phyloP scores from a whole-genome alignment of 1,284 basidiomycete genomes.

The Quambalaria eucalypti region DNA sequence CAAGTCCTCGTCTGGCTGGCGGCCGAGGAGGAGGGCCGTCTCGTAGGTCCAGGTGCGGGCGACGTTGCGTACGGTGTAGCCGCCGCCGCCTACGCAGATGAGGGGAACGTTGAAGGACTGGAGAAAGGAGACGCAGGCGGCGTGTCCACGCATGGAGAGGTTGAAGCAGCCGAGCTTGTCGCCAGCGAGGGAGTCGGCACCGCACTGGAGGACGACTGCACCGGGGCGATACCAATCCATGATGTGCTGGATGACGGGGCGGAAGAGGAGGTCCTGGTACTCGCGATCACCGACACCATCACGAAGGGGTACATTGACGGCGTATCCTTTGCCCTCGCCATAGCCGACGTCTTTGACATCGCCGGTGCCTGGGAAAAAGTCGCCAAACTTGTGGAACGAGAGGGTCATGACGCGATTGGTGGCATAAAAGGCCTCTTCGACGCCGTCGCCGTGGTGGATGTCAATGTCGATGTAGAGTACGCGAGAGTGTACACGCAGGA shows the following conservation, averaged over 20 bases:
- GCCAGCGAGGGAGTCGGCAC: conserved; percentile 86
- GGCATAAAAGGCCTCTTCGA: conserved; percentile 97
- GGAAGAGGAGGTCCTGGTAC: conserved; percentile 58
- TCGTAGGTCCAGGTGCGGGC: conserved; percentile 93
- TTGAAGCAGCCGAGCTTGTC: conserved; percentile 97
- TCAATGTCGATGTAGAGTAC: conserved; percentile 98
- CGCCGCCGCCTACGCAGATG: conserved; percentile 86
- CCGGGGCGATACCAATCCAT: conserved; percentile 83
- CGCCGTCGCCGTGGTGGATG: conserved; percentile 95
- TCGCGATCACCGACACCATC: conserved; percentile 78
- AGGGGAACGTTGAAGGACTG: conserved; percentile 76
- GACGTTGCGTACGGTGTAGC: conserved; percentile 87
- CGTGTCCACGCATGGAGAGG: conserved; percentile 80
- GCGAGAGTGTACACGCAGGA: conserved; percentile 55
- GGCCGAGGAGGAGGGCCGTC: conserved; percentile 82
- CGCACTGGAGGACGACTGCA: conserved; percentile 87
- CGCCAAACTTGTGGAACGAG: conserved; percentile 85
- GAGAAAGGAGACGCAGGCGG: conserved; percentile 79
- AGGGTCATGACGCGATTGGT: conserved; percentile 94
- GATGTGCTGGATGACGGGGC: conserved; percentile 63
- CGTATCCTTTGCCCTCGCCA: conserved; percentile 77
- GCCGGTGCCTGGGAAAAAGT: conserved; percentile 87
- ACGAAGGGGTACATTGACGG: conserved; percentile 84
- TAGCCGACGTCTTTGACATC: conserved; percentile 65
- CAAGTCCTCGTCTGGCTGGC: conserved; percentile 66